Conservation (phyloP, 2,329 filamentous ascomycete species). For the Trichoderma afroharzianum region DNA sequence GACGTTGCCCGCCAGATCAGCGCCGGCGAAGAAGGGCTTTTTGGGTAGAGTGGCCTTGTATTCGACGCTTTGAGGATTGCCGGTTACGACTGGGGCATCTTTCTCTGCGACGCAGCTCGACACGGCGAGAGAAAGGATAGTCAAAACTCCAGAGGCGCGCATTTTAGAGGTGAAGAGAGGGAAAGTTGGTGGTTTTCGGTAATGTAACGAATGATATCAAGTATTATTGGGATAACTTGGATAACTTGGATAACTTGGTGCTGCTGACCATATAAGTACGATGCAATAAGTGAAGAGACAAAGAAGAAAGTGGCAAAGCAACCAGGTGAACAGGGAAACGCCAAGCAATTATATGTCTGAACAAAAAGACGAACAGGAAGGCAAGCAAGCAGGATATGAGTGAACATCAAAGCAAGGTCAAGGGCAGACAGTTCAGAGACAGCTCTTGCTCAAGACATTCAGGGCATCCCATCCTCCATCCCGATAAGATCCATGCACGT, state of each 20-base stretch:
- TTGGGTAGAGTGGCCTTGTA: conserved; percentile 57
- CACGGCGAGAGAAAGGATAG: conserved; percentile 28
- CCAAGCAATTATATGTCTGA: not conserved
- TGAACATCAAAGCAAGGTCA: not conserved
- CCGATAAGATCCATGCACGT: not conserved
- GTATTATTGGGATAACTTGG: not conserved
- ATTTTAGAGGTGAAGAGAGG: not conserved
- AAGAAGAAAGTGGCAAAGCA: not conserved
- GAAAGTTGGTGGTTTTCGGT: not conserved
- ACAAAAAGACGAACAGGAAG: not conserved
- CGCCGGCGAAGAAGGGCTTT: conserved; percentile 46
- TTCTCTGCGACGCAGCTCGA: conserved; percentile 29
- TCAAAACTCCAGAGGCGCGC: conserved; percentile 19
- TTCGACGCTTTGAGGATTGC: conserved; percentile 53
- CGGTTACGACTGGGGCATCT: conserved; percentile 48
- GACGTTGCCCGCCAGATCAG: conserved; percentile 49
- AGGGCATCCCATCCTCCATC: not conserved
- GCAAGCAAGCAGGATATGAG: not conserved
- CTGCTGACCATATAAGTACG: not conserved
- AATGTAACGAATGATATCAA: not conserved
- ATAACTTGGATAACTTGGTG: not conserved
- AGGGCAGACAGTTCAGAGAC: not conserved
- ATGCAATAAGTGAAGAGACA: not conserved
- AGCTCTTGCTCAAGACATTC: not conserved
- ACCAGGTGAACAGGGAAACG: not conserved